These are phyloP conservation scores for Persicaria tinctoria DNA, from an alignment of 148 eudicot genomes.

Conservation along the genomic window DNA sequence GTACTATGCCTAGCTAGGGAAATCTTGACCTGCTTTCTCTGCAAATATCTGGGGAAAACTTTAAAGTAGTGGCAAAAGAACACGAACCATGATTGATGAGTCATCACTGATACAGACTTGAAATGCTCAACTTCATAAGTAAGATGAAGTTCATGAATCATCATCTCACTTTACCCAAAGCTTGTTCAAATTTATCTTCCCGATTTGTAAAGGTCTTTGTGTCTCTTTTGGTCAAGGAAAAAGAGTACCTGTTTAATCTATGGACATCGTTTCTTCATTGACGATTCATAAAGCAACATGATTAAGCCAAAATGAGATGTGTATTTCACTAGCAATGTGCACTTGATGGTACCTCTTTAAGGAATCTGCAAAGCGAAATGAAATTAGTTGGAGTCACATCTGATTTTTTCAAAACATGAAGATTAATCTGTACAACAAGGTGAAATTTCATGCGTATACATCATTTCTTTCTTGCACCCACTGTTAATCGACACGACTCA, in stretches of 20 bases:
- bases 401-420: not conserved
- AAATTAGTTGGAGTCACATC: slow-evolving; percentile 4
- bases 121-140: not conserved
- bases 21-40: not conserved
- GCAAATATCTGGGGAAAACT: not conserved
- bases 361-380: not conserved
- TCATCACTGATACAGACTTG: not conserved
- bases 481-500: not conserved
- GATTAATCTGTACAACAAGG: not conserved
- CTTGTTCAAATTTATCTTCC: too few relatives aligned
- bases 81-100: not conserved
- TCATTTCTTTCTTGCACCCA: not conserved
- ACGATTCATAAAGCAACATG: not conserved
- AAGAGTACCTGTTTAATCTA: not conserved
- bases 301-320: not conserved
- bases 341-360: not conserved
- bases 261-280: not conserved
- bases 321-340: not conserved
- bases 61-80: not conserved
- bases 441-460: not conserved
- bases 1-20: not conserved
- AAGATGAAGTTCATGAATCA: not conserved
- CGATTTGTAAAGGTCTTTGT: too few relatives aligned
- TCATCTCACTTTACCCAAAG: not conserved
- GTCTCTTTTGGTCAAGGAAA: too few relatives aligned